Base-by-base conservation (phyloP, 2,329 filamentous ascomycete species). In the Fusarium napiforme region DNA sequence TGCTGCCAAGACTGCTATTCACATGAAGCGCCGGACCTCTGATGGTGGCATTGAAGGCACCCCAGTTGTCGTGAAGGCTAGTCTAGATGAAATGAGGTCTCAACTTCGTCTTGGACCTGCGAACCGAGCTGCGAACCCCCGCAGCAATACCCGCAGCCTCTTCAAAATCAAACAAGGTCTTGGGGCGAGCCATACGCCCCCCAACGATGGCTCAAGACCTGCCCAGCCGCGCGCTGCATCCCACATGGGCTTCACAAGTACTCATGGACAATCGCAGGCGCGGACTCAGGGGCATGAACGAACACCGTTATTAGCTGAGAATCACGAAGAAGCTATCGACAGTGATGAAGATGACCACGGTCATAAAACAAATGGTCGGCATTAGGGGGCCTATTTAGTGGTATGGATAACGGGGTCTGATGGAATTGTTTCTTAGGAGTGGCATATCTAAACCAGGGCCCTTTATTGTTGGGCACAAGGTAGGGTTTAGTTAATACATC, bases 41-140 rank as follows among this genome's bases (percentile, higher is more conserved):
- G 89, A 91, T 58, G 88, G 88, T 28, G 85, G 85, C 55, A 74
- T 83, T 34, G 79, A 84, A n/a, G 83, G 81, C 43, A 83, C 83
- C 2, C 83, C 85, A 1, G 84, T 91, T 11, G 84, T 89, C 4
- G 84, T 92, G 9, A 87, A 89, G 74, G 87, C 89, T 9, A 91
- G 89, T 58, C 83, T 91, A 36, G 86, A 89, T 58, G 90, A 92
- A 58, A 89, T 92, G 83, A 87, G 85, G 75, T 86, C 90, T 76
- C 89, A 92, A 73, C 83, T 93, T 49, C 91, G 90, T 72, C 87
- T 93, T 1, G 91, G 91, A 2, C 91, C 91, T 0, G 92, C 90
- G 2, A 93, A 93, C 77, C 87, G 88, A 26, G 91, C 91, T 10
- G 87, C 88, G 21, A 90, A 91, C 62, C 91, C 91, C 4, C 79